A percentile compares a stretch with the other conserved stretches of the same genome.
These are phyloP conservation scores for Euphorbia tirucalli DNA, from an alignment of 345 rosid genomes.

Conservation along the genomic window DNA sequence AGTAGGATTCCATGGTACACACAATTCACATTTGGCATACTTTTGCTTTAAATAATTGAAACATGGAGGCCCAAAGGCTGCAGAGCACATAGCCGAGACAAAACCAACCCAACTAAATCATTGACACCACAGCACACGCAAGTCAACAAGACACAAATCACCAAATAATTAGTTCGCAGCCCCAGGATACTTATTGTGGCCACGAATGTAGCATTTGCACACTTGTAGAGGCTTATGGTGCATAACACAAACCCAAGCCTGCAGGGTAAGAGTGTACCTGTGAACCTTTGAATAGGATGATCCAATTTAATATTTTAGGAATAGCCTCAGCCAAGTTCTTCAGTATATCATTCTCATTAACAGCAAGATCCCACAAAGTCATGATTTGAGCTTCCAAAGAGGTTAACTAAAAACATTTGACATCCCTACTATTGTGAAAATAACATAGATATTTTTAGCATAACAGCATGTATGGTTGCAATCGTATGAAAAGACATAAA, in stretches of 20 bases:
- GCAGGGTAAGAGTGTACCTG: constrained; percentile 46
- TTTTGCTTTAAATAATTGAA: too few species aligned
- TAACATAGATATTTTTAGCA: not conserved
- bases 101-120: too few species aligned
- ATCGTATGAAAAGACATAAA: constrained; percentile 12
- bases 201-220: too few species aligned
- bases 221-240: too few species aligned
- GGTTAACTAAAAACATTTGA: not conserved
- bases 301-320: constrained; percentile 79
- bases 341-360: constrained; percentile 64
- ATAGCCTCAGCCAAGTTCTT: constrained; percentile 61
- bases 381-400: constrained; percentile 19
- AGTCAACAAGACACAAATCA: too few species aligned
- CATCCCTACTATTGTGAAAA: not conserved
- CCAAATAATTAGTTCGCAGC: too few species aligned
- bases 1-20: too few species aligned
- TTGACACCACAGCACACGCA: too few species aligned
- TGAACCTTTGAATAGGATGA: constrained; percentile 51
- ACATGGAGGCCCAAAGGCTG: too few species aligned
- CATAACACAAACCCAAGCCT: not conserved
- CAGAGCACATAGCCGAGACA: too few species aligned
- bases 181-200: too few species aligned
- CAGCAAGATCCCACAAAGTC: constrained; percentile 43
- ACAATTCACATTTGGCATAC: too few species aligned
- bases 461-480: constrained; percentile 7